These are phyloP conservation scores for Yarrowia deformans DNA, from an alignment of 805 yeast genomes.

Conservation along the genomic window DNA sequence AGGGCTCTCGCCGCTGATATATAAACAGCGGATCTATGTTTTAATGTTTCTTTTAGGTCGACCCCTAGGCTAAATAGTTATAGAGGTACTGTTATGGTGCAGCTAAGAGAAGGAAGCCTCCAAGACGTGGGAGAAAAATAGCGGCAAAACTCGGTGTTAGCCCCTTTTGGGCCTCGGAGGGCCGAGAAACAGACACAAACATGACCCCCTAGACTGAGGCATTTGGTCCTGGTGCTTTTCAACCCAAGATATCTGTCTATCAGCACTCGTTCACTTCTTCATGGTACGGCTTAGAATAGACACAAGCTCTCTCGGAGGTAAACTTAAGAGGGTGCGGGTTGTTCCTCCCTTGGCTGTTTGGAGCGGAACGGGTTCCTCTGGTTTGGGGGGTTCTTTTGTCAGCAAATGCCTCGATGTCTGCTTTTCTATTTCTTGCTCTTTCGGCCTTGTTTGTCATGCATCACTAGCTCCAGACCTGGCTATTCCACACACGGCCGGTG, in stretches of 20 bases:
- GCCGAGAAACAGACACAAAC: conserved; percentile 10
- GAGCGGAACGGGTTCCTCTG: too few species aligned
- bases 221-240: conserved; percentile 6
- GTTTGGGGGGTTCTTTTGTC: background rate
- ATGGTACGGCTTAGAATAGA: conserved; percentile 22
- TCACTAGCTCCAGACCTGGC: conserved; percentile 13
- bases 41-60: conserved; percentile 28
- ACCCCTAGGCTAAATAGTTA: conserved; percentile 24
- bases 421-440: background rate
- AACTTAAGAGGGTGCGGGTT: background rate
- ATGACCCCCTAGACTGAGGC: conserved; percentile 26
- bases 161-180: background rate
- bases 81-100: conserved; percentile 21
- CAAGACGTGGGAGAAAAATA: background rate
- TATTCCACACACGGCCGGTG: conserved; percentile 11
- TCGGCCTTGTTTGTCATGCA: conserved; percentile 15
- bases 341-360: background rate
- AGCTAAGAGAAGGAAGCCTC: conserved; percentile 5
- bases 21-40: conserved; percentile 32
- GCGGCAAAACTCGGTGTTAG: background rate
- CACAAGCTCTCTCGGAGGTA: conserved; percentile 25
- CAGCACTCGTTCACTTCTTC: background rate
- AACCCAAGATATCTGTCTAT: background rate
- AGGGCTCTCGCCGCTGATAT: background rate
- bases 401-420: background rate